phyloP scores from a whole-genome alignment of 2,329 filamentous ascomycete genomes.

The Reticulascus tulasneorum region DNA sequence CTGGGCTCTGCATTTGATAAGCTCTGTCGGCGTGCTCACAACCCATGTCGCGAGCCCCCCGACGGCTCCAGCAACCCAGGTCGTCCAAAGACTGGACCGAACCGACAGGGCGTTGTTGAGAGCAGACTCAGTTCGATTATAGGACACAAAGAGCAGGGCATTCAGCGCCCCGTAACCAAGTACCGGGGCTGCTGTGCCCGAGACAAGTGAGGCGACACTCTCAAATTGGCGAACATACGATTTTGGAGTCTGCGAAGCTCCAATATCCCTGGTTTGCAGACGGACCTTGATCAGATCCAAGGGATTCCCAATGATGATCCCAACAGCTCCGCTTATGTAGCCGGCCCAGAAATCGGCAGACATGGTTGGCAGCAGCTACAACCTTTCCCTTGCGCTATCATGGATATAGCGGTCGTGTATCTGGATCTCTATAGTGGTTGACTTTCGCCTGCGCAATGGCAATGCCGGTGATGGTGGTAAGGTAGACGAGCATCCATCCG shows the following conservation, averaged over 20 bases:
- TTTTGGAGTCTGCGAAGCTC: constrained; percentile 13
- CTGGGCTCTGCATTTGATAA: constrained; percentile 87
- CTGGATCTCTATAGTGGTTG: constrained; percentile 11
- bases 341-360: constrained; percentile 92
- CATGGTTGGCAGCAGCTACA: constrained; percentile 56
- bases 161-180: constrained; percentile 89
- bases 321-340: constrained; percentile 79
- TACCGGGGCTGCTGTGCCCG: constrained; percentile 78
- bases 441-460: constrained; percentile 12
- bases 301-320: constrained; percentile 40
- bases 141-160: constrained; percentile 82
- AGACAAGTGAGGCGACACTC: constrained; percentile 37
- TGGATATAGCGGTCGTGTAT: constrained; percentile 6
- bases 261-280: constrained; percentile 57
- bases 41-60: constrained; percentile 83
- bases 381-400: background rate
- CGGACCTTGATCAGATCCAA: constrained; percentile 63
- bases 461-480: constrained; percentile 11
- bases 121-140: constrained; percentile 74
- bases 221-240: constrained; percentile 28
- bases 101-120: constrained; percentile 40
- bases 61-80: constrained; percentile 75
- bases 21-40: constrained; percentile 82
- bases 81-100: constrained; percentile 54
- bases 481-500: constrained; percentile 15